Evolutionary conservation across 2,329 filamentous ascomycete genomes (phyloP), one percentile per base, ranked within the genome.

Genomic region (Corniculantispora saksenae): DNA sequence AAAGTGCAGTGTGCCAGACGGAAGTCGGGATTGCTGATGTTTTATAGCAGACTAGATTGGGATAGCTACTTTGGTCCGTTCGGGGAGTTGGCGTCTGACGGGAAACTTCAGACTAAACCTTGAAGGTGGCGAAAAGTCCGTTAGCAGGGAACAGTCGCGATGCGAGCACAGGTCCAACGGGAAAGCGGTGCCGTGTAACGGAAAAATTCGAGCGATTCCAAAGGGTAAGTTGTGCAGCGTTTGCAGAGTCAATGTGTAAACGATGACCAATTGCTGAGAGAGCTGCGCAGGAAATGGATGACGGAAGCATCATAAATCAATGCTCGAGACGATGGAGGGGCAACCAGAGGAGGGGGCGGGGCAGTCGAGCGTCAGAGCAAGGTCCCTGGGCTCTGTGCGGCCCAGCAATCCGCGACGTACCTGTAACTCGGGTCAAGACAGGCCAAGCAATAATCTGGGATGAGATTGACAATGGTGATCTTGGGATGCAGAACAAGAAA

Each of bases 341-440:
- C 54, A 51, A 47, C 59, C 48, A 32, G 61, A 56, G 48, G 61
- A 63, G 61, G 61, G 61, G 61, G 61, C 61, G 61, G 61, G 61
- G 61, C 38, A 63, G n/a, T 19, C 5, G 10, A 47, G 35, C 59
- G 19, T 55, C 29, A 25, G 40, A 45, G 35, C 23, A n/a, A 50
- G n/a, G n/a, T 21, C n/a, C 17, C 12, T 45, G 23, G 5, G 48
- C 19, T n/a, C 15, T 38, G 25, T 54, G 43, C 27, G 23, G 40
- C 21, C 43, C 32, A 25, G 17, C n/a, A 51, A 40, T 43, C 3
- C 32, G 25, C 54, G n/a, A 56, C 61, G 32, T 63, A 63, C 61
- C 61, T 63, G 27, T 43, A 63, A 63, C 32, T 56, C 8, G 27
- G 27, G 8, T 29, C 4, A 25, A 56, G 10, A 32, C 27, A 35